Evolutionary conservation across 108 stramenopile species (phyloP), one percentile per base, ranked within the genome.

Genomic region (Fragilariopsis cylindrus): DNA sequence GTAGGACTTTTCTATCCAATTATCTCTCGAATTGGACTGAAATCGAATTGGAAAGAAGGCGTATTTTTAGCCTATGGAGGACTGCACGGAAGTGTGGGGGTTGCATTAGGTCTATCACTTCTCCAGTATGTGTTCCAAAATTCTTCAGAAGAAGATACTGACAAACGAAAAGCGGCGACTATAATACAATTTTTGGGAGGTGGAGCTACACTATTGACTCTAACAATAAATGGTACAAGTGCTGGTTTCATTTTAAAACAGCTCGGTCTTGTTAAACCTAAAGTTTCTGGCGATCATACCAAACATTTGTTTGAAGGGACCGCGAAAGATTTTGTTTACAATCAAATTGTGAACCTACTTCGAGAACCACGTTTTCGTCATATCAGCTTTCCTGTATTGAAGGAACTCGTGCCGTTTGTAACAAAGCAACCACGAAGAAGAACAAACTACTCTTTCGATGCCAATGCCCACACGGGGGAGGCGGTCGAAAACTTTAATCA

Each of bases 51-150:
- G 72, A 47, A 49, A 50, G 82, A 86, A 63, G 57, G 76, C 11
- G 19, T 84, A 13, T 83, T 91, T 60, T 64, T 84, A 66, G 63
- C 82, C 11, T 90, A 60, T 57, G 78, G 69, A 4, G 92, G 92
- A 1, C 54, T 93, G 2, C 64, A 88, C 3, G 92, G 92, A 50
- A 85, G 89, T 0, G 85, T 90, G 0, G 88, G 85, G 1, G 76
- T 92, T 13, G 78, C 84, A 5, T 57, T 90, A 5, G 89, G 82
- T 8, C 56, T 92, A 0, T 56, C 78, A 5, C 76, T 90, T 18
- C 76, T 70, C 55, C 60, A 19, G 19, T 11, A n/a, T 19, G 60
- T 60, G 16, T 50, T 40, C 8, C 30, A 30, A 30, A 30, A 30
- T 30, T 30, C 30, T 30, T 30, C 30, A 2, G 30, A 30, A 30